These are phyloP conservation scores for Cordyceps javanica DNA, from an alignment of 2,329 filamentous ascomycete genomes.

Conservation along the genomic window DNA sequence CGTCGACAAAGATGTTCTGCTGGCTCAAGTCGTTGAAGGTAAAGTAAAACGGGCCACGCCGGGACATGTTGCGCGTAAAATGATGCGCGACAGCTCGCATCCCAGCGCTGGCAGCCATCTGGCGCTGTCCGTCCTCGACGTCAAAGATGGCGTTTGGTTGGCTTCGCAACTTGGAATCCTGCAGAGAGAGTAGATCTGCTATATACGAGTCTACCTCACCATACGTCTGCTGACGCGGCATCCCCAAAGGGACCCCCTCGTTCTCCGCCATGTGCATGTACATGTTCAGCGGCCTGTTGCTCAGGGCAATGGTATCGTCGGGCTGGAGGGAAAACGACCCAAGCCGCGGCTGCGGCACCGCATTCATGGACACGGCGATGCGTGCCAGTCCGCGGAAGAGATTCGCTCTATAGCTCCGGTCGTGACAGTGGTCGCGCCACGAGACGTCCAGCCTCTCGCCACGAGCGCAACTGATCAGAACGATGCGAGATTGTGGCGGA, in stretches of 20 bases:
- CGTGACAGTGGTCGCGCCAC: constrained; percentile 13
- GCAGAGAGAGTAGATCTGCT: constrained; percentile 26
- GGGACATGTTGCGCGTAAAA: constrained; percentile 18
- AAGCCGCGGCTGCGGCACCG: constrained; percentile 15
- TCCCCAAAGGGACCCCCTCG: constrained; percentile 25
- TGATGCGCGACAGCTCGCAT: constrained; percentile 23
- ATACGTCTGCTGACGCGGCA: constrained; percentile 27
- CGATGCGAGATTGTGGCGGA: no score
- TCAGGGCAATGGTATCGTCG: constrained; percentile 19
- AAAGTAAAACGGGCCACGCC: constrained; percentile 26
- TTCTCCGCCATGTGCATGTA: constrained; percentile 29
- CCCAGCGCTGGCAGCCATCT: constrained; percentile 22
- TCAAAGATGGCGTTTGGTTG: constrained; percentile 28
- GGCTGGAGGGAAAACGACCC: constrained; percentile 20
- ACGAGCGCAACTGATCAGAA: background rate
- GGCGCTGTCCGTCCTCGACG: constrained; percentile 20
- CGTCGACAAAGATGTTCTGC: constrained; percentile 30
- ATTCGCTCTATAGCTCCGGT: constrained; percentile 14
- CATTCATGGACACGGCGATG: constrained; percentile 21
- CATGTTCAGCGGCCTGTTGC: constrained; percentile 29
- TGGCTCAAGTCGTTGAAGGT: constrained; percentile 31
- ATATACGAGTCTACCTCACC: constrained; percentile 22
- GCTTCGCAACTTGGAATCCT: constrained; percentile 27
- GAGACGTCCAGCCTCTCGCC: background rate
- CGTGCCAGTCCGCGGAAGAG: constrained; percentile 22